These are phyloP conservation scores for Parachlorella kessleri DNA, from an alignment of 139 green algal species.

Conservation along the genomic window DNA sequence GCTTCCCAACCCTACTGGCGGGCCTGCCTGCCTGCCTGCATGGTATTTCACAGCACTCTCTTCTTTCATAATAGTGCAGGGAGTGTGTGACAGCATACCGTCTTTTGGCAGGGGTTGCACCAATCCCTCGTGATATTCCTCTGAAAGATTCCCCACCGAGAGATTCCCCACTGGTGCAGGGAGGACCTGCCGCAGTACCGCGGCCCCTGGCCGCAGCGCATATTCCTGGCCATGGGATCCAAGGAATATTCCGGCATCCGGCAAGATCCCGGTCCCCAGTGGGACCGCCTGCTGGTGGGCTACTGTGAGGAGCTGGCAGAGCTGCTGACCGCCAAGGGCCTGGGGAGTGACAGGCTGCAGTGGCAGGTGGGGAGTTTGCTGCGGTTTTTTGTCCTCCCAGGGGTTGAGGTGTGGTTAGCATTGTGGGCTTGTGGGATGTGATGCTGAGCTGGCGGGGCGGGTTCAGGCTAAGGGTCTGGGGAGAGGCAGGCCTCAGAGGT, in stretches of 20 bases:
- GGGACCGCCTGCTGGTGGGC: conserved; percentile 19
- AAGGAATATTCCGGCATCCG: conserved; percentile 10
- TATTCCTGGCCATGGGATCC: conserved; percentile 45
- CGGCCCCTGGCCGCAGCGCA: conserved; percentile 40
- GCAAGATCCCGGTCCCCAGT: background rate
- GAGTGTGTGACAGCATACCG: too few species aligned
- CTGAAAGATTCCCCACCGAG: too few species aligned
- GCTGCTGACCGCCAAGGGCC: conserved; percentile 9
- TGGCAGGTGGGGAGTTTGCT: conserved; percentile 1
- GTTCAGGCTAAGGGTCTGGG: too few species aligned
- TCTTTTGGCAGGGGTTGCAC: too few species aligned
- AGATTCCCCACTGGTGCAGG: background rate
- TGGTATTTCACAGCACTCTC: too few species aligned
- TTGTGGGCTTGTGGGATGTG: background rate
- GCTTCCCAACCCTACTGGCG: too few species aligned
- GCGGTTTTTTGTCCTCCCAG: background rate
- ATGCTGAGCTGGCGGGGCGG: too few species aligned
- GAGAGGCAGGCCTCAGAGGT: too few species aligned
- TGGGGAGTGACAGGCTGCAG: background rate
- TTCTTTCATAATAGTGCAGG: too few species aligned
- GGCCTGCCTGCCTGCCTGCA: too few species aligned
- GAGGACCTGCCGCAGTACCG: conserved; percentile 21
- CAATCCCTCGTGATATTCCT: too few species aligned
- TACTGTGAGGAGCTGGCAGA: background rate
- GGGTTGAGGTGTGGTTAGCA: background rate